These are phyloP conservation scores for Triglochin maritima DNA, from an alignment of 106 monocot genomes.

Conservation along the genomic window DNA sequence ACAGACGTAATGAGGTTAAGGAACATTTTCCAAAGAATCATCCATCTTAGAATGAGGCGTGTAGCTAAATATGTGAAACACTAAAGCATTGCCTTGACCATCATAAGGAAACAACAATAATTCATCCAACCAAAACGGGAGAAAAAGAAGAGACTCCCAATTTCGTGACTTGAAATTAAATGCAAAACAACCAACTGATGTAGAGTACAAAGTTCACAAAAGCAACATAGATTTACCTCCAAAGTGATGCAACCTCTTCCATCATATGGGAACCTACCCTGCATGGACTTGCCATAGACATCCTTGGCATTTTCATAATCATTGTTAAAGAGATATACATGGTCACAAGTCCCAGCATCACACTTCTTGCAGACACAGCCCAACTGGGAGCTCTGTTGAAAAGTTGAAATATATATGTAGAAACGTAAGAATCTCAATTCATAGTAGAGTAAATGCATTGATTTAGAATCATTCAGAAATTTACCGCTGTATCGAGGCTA, in stretches of 20 bases:
- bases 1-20: too few relatives aligned
- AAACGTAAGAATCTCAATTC: not conserved
- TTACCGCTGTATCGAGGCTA: slow-evolving; percentile 46
- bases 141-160: too few relatives aligned
- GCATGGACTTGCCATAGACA: slow-evolving; percentile 53
- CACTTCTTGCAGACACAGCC: slow-evolving; percentile 73
- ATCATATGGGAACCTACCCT: slow-evolving; percentile 81
- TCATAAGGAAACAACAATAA: too few relatives aligned
- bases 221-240: slow-evolving; percentile 39
- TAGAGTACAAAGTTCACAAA: not conserved
- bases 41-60: too few relatives aligned
- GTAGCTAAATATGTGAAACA: too few relatives aligned
- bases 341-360: slow-evolving; percentile 65
- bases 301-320: slow-evolving; percentile 68
- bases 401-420: slow-evolving; percentile 2
- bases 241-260: slow-evolving; percentile 55
- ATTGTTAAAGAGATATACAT: slow-evolving; percentile 84
- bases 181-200: too few relatives aligned
- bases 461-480: not conserved
- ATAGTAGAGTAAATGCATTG: slow-evolving; percentile 2
- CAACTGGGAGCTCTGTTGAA: slow-evolving; percentile 54
- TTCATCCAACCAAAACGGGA: too few relatives aligned
- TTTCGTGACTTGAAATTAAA: too few relatives aligned
- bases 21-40: too few relatives aligned
- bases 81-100: too few relatives aligned